A percentile compares a stretch with the other conserved stretches of the same genome.
Conservation (phyloP, 148 eudicot species). For the Rhododendron mucronatum region DNA sequence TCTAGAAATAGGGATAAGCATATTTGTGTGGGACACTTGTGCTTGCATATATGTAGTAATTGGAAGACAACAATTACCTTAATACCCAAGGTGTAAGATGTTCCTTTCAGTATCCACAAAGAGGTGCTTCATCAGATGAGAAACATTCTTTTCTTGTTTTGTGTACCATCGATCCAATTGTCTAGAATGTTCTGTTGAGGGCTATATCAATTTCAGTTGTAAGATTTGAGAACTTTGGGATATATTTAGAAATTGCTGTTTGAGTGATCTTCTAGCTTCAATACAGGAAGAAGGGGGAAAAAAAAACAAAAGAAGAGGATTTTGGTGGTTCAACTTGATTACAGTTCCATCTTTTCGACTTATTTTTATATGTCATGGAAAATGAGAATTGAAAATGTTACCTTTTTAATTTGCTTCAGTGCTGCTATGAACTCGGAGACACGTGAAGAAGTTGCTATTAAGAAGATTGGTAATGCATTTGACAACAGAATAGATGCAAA, state of each 20-base stretch:
- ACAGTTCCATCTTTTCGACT: neutral
- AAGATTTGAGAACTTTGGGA: neutral
- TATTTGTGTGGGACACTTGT: neutral
- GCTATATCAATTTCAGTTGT: neutral
- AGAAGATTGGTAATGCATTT: conserved; percentile 80
- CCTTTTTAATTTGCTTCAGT: conserved; percentile 35
- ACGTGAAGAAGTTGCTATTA: conserved; percentile 74
- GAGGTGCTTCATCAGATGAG: neutral
- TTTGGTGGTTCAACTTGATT: neutral
- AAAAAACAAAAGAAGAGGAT: neutral
- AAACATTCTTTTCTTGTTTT: neutral
- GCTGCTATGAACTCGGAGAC: conserved; percentile 79
- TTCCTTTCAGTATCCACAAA: neutral
- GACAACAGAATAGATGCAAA: conserved; percentile 81
- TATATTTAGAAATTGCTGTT: neutral
- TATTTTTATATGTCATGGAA: neutral
- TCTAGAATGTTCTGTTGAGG: neutral
- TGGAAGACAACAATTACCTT: neutral
- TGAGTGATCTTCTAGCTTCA: neutral
- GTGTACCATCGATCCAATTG: neutral
- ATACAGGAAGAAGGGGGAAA: neutral
- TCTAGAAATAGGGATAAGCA: neutral
- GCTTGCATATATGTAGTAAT: neutral
- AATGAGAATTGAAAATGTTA: conserved; percentile 2
- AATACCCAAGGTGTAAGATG: neutral